Evolutionary conservation across 2,329 filamentous ascomycete species (phyloP), one percentile per base, ranked within the genome.

Genomic region (Phyllosticta paracitricarpa): DNA sequence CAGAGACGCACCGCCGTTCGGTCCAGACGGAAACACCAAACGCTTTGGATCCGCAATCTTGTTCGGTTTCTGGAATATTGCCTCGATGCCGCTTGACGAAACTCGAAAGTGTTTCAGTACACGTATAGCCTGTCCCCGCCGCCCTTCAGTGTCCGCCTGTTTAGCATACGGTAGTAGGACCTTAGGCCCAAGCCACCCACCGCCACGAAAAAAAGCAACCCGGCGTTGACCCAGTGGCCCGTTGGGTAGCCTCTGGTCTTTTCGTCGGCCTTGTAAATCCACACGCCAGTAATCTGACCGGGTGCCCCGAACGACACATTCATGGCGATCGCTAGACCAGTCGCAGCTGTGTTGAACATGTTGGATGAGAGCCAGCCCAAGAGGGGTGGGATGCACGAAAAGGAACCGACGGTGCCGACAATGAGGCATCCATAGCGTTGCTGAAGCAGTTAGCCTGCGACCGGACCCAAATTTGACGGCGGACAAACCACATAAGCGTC

Each of bases 301-400:
- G 86, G 79, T 0, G 85, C 86, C 0, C 85, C 86, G 56, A 88
- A 79, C 1, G 83, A 84, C 17, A 89, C 82, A 64, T 89, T 89
- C 64, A 90, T 73, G 0, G 86, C 87, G 61, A 89, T 87, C 1
- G 86, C 87, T 10, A 90, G 77, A 0, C 87, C 87, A 0, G 83
- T 82, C 0, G 85, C 81, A 0, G 83, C 82, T 0, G 87, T 89
- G 60, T 79, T 84, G 68, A 82, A 82, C 56, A 88, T 76, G 68
- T 90, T 90, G 51, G 82, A 84, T 8, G 83, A 84, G 6, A 89
- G 75, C 86, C 86, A 89, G n/a, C 85, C 86, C 1, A 88, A 77
- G 63, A 90, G 78, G 0, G 86, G 85, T 0, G 87, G 86, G 54
- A 89, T 87, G 65, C 83, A 86, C 0, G 84, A 81, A 64, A 90